These are phyloP conservation scores for Effrenium voratum DNA, from an alignment of 73 alveolate species.

Conservation along the genomic window DNA sequence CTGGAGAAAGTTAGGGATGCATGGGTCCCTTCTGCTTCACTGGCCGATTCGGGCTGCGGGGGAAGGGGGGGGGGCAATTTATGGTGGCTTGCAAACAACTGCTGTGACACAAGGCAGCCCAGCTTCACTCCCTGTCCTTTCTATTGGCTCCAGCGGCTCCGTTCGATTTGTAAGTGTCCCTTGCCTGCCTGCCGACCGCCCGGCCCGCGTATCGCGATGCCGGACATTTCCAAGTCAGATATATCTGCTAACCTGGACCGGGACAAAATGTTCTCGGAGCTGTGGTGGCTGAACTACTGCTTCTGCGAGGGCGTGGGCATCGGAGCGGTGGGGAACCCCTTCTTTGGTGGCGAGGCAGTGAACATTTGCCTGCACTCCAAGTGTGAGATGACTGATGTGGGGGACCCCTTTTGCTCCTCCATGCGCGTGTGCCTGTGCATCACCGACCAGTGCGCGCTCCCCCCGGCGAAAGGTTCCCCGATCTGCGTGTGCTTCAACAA, in stretches of 20 bases:
- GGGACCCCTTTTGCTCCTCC: conserved; percentile 32
- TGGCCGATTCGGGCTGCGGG: no score
- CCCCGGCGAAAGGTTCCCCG: conserved; percentile 8
- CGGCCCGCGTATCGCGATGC: no score
- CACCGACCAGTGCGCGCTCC: conserved; percentile 24
- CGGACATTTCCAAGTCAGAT: conserved; percentile 46
- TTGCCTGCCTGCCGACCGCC: no score
- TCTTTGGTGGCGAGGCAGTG: conserved; percentile 29
- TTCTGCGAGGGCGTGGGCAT: conserved; percentile 48
- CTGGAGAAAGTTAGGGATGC: no score
- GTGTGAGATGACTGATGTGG: conserved; percentile 30
- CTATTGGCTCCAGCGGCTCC: no score
- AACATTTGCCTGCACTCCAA: conserved; percentile 9
- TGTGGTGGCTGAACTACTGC: conserved; percentile 33
- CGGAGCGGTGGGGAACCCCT: conserved; percentile 21
- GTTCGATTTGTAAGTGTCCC: no score
- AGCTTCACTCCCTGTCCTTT: no score
- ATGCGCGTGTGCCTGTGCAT: conserved; percentile 17
- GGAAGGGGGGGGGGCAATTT: no score
- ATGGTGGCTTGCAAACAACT: no score
- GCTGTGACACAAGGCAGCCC: no score
- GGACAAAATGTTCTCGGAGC: conserved; percentile 43
- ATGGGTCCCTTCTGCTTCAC: no score
- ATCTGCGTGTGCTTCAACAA: not conserved
- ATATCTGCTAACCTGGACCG: conserved; percentile 50